Base-by-base conservation (phyloP, 768 basidiomycete species). In the Sistotremastrum niveocremeum region DNA sequence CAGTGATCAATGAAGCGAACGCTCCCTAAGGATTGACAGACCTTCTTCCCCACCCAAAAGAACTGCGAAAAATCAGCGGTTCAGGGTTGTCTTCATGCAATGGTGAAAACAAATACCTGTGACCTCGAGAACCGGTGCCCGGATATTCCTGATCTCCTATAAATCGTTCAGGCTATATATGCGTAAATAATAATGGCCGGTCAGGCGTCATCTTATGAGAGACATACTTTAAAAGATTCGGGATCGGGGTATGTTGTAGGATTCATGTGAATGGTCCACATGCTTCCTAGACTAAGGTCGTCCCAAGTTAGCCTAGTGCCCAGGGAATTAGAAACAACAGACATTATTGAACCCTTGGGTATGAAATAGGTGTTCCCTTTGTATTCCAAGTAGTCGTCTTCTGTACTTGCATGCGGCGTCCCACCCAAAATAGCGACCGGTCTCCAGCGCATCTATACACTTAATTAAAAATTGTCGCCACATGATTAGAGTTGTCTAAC, bases 251-350 rank as follows among this genome's bases (percentile, higher is more conserved):
- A 52, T 7, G 37, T 47, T 33, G 42, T 47, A 32, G 45, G 42
- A 39, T 52, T 50, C 50, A 52, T 45, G 39, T 52, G 49, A 10
- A 52, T 52, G 12, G 46, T 37, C 52, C 52, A 52, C 12, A 52
- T 20, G 34, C 45, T 50, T 6, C 41, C 52, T 36, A 52, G 39
- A 33, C 46, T 52, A 45, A 38, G 30, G 29, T 12, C 5, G 9
- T 8, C 10, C n/a, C 4, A 9, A 32, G 20, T 12, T 35, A 20
- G 42, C 42, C 11, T 32, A 47, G 28, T 46, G 33, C 37, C 4
- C 10, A 7, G 37, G 12, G 20, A 11, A 4, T 20, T 9, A 35
- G 5, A 12, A 10, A 43, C 10, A 33, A 47, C 51, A 7, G n/a
- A 52, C 52, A 51, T 51, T 9, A 44, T 51, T 28, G 52, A 47